Conservation (phyloP, 2,329 filamentous ascomycete species). For the Pseudocercospora cruenta region DNA sequence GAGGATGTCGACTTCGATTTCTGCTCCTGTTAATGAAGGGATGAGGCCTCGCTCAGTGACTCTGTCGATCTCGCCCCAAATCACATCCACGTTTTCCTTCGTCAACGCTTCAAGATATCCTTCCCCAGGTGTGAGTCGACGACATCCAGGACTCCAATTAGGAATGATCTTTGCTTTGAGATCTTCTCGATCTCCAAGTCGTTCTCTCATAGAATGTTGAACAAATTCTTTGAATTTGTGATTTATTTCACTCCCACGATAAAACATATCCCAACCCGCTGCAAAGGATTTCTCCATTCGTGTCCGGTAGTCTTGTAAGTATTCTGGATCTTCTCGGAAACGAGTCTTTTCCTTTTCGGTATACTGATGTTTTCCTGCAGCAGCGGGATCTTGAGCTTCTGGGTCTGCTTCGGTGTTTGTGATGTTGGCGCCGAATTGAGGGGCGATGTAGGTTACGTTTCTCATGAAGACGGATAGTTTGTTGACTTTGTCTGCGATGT, state of each 20-base stretch:
- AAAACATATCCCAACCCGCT: conserved; percentile 31
- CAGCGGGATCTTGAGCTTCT: conserved; percentile 24
- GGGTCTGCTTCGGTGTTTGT: conserved; percentile 30
- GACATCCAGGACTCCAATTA: conserved; percentile 67
- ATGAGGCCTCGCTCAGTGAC: conserved; percentile 31
- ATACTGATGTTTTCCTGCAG: conserved; percentile 33
- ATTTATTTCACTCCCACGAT: conserved; percentile 23
- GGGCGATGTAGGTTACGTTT: conserved; percentile 40
- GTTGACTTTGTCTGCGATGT: conserved; percentile 37
- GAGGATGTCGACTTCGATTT: conserved; percentile 36
- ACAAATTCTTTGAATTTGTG: conserved; percentile 25
- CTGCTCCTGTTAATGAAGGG: conserved; percentile 20
- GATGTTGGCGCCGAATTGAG: conserved; percentile 31
- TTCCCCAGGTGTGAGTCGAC: conserved; percentile 59
- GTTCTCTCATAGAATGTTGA: conserved; percentile 51
- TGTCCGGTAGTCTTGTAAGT: conserved; percentile 41
- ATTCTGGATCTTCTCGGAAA: conserved; percentile 38
- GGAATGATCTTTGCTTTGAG: conserved; percentile 62
- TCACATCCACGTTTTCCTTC: conserved; percentile 29
- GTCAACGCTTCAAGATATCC: conserved; percentile 45
- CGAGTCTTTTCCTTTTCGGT: conserved; percentile 37
- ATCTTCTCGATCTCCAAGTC: conserved; percentile 59
- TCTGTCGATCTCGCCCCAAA: conserved; percentile 31
- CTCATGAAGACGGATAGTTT: conserved; percentile 39
- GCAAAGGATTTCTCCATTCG: conserved; percentile 36